These are phyloP conservation scores for Crithidia mellificae DNA, from an alignment of 208 protist genomes.

Conservation along the genomic window DNA sequence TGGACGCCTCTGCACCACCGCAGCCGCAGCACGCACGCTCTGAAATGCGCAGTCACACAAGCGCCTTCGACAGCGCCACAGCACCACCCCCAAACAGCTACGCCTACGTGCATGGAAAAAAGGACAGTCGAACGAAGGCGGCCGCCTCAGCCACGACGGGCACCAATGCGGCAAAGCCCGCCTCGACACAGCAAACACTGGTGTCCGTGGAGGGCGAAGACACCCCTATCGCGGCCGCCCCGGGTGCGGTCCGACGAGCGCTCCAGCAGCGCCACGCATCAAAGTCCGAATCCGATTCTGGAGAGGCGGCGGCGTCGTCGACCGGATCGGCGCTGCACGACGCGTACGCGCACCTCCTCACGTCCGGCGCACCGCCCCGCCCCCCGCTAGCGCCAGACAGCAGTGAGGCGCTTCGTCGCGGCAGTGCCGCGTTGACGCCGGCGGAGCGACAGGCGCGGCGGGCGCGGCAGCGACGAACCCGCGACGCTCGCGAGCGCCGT, in stretches of 20 bases:
- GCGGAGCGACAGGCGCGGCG: slow-evolving; percentile 23
- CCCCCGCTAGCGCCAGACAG: too few species aligned
- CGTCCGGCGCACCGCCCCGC: too few species aligned
- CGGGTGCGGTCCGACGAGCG: slow-evolving; percentile 18
- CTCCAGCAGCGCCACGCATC: slow-evolving; percentile 10
- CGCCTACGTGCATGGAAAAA: slow-evolving; percentile 16
- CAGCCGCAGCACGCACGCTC: neutral
- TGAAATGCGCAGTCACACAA: neutral
- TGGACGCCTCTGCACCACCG: neutral
- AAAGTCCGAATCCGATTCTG: too few species aligned
- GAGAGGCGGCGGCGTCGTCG: too few species aligned
- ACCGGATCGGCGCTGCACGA: neutral
- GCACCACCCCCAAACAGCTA: slow-evolving; percentile 14
- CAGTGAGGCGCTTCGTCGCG: too few species aligned
- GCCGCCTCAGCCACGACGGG: neutral
- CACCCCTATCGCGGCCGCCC: slow-evolving; percentile 8
- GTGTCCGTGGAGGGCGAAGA: slow-evolving; percentile 22
- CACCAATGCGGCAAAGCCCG: neutral
- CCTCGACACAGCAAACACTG: neutral
- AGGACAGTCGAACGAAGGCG: too few species aligned
- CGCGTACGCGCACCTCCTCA: too few species aligned
- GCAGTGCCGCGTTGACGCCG: slow-evolving; percentile 1
- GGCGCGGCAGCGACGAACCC: slow-evolving; percentile 14
- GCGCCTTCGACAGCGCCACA: neutral
- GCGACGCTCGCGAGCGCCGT: slow-evolving; percentile 32